Evolutionary conservation across 371 early-diverging fungal genomes (phyloP), one percentile per base, ranked within the genome.

Genomic region (Mucor mucedo): DNA sequence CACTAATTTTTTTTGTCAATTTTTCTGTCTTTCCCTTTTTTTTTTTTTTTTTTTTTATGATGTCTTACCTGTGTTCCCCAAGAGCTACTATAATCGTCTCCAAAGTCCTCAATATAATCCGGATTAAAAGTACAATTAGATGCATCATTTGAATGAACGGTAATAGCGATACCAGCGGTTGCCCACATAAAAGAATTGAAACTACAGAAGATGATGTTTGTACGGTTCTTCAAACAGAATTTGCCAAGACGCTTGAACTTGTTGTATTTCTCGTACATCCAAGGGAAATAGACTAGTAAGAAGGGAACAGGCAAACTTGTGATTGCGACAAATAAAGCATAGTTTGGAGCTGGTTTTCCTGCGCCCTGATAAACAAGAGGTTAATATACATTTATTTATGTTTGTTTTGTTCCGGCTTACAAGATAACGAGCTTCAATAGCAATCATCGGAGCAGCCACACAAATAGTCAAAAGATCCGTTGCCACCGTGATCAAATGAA

Each of bases 81-180:
- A 29, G 73, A 52, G 16, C 68, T 48, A n/a, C 64, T 62, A 56
- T 73, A 73, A 45, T 49, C 38, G 44, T 56, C 47, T 14, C 73
- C 68, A 33, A 58, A 66, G 1, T 58, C 35, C 38, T 70, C 50
- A 41, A 42, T 55, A 14, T 62, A 45, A 27, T 57, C 63, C 38
- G 59, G 1, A 60, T 70, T 57, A 13, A 60, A 33, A 7, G 62
- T 45, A 65, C 74, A 73, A 52, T 60, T 67, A 8, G 53, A 33
- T 16, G 64, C 60, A 27, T 70, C 55, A 44, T 67, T 68, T n/a
- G 68, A 57, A 54, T 73, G 63, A 8, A 73, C 68, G 10, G 74
- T 70, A 28, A 65, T 70, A 30, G 71, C 71, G 44, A 73, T 70
- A 48, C 71, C 71, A n/a, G 74, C 74, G 10, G 74, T 73, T 30